Evolutionary conservation across 1,284 basidiomycete species (phyloP).

Genomic region (Ceratobasidium sp.): DNA sequence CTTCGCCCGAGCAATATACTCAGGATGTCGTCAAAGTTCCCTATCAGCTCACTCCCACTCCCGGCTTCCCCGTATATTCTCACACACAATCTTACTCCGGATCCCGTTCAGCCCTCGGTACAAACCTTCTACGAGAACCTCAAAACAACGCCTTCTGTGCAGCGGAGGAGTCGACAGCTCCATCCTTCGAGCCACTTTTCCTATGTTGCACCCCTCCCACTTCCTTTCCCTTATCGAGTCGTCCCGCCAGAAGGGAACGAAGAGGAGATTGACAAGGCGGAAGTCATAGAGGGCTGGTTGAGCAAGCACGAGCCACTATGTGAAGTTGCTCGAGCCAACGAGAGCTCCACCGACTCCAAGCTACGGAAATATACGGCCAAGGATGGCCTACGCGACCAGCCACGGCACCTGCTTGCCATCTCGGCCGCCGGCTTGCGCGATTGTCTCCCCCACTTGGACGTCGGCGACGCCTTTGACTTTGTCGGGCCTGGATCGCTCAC

Average conservation of each 20-base stretch:
- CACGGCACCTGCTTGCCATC: constrained; percentile 70
- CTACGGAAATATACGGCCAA: constrained; percentile 52
- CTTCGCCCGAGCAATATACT: constrained; percentile 3
- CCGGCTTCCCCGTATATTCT: constrained; percentile 68
- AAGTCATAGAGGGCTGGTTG: constrained; percentile 78
- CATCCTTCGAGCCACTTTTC: constrained; percentile 78
- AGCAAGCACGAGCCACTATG: constrained; percentile 68
- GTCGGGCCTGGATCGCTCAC: constrained; percentile 68
- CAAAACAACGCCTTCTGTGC: constrained; percentile 69
- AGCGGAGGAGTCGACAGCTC: constrained; percentile 74
- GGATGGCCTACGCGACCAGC: constrained; percentile 63
- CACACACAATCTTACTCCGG: constrained; percentile 76
- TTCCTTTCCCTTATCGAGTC: constrained; percentile 88
- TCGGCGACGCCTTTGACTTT: constrained; percentile 80
- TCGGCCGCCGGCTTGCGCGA: constrained; percentile 75
- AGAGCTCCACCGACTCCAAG: constrained; percentile 41
- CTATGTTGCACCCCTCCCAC: constrained; percentile 82
- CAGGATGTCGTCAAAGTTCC: constrained; percentile 48
- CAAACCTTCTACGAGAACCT: constrained; percentile 64
- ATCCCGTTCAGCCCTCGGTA: constrained; percentile 65
- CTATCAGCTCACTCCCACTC: constrained; percentile 75
- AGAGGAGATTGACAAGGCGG: constrained; percentile 63
- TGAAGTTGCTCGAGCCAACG: constrained; percentile 49
- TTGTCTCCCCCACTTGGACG: constrained; percentile 85
- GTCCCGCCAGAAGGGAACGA: constrained; percentile 54